Evolutionary conservation across 495 filamentous ascomycete genomes (phyloP).

Genomic region (Parachaetomium inaequale): DNA sequence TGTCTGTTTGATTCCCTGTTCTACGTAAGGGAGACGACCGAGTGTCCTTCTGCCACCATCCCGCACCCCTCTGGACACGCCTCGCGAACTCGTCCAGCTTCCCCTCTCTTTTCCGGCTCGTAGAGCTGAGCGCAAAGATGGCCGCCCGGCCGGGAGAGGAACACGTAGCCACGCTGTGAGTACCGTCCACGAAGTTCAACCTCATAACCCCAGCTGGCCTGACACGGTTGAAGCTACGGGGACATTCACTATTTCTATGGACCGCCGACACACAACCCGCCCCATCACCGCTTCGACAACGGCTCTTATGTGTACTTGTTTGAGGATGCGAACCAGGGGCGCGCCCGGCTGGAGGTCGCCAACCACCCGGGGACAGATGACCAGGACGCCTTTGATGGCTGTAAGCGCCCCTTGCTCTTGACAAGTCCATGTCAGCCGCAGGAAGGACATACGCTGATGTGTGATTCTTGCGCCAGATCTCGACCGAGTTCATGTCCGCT

Average conservation of each 20-base stretch:
- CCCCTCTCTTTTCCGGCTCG: not conserved
- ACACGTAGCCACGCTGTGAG: slow-evolving; percentile 74
- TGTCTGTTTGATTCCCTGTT: not conserved
- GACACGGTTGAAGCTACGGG: slow-evolving; percentile 60
- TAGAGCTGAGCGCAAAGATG: slow-evolving; percentile 49
- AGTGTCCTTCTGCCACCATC: slow-evolving; percentile 1
- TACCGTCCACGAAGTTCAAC: slow-evolving; percentile 12
- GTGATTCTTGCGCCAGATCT: slow-evolving; percentile 45
- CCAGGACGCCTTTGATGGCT: slow-evolving; percentile 84
- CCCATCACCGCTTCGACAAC: slow-evolving; percentile 85
- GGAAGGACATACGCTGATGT: not conserved
- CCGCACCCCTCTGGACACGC: not conserved
- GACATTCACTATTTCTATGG: slow-evolving; percentile 90
- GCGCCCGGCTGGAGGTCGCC: slow-evolving; percentile 75
- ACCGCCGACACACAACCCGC: slow-evolving; percentile 62
- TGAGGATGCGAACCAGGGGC: slow-evolving; percentile 63
- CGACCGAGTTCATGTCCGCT: slow-evolving; percentile 59
- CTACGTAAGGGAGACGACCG: not conserved
- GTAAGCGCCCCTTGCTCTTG: slow-evolving; percentile 45
- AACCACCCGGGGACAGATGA: slow-evolving; percentile 83
- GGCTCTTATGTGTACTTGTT: slow-evolving; percentile 86
- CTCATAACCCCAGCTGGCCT: not conserved
- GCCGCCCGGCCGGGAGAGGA: slow-evolving; percentile 75
- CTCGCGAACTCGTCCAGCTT: not conserved
- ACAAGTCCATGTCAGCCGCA: not conserved